These are phyloP conservation scores for Trichopus zeylanicus DNA, from an alignment of 116 monocot species.

Conservation along the genomic window DNA sequence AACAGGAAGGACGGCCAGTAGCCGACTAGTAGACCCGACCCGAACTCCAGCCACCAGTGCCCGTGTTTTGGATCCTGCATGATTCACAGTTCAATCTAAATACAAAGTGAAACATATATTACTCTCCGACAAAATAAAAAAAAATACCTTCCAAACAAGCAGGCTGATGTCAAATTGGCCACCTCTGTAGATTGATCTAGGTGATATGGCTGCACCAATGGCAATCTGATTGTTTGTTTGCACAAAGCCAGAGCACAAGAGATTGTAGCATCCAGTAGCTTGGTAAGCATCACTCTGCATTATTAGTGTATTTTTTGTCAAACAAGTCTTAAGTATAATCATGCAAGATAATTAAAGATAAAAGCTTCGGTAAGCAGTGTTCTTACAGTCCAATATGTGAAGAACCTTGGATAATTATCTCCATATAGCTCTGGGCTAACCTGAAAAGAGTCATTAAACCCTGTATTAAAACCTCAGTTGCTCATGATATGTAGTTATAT, in stretches of 20 bases:
- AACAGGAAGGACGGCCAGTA: constrained; percentile 84
- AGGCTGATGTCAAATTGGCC: constrained; percentile 82
- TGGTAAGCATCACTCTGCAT: constrained; percentile 83
- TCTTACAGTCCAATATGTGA: constrained; percentile 95
- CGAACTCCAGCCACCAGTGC: constrained; percentile 90
- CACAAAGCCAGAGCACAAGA: constrained; percentile 89
- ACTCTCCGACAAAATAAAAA: too few relatives aligned
- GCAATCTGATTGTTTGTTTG: constrained; percentile 88
- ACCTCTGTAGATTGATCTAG: constrained; percentile 45
- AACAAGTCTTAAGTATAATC: not conserved
- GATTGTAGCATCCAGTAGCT: constrained; percentile 91
- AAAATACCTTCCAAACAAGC: constrained; percentile 85
- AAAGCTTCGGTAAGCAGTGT: too few relatives aligned
- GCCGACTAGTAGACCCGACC: constrained; percentile 57
- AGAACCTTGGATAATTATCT: constrained; percentile 81
- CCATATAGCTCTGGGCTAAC: constrained; percentile 89
- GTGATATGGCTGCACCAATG: constrained; percentile 88
- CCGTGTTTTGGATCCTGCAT: constrained; percentile 58
- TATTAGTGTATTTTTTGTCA: not conserved
- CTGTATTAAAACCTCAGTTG: too few relatives aligned
- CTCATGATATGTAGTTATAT: too few relatives aligned
- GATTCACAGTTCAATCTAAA: not conserved
- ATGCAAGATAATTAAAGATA: too few relatives aligned
- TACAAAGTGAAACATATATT: not conserved
- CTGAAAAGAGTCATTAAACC: constrained; percentile 35